Conservation (phyloP, 306 rosid species). For the Boehmeria nivea region DNA sequence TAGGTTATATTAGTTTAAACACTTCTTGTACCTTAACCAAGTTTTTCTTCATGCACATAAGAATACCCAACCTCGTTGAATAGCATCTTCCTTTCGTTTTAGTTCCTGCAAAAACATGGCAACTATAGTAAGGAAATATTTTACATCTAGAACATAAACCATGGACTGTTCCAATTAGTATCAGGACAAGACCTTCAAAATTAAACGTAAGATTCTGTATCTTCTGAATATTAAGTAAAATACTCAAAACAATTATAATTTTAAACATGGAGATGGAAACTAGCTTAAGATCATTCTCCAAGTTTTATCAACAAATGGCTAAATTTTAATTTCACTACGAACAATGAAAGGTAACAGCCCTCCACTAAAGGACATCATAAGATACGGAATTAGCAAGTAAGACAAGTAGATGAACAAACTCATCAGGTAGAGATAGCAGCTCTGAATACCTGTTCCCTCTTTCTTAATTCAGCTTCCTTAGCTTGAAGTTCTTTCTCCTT, state of each 20-base stretch:
- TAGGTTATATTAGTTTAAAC: slow-evolving; percentile 9
- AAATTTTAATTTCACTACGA: neutral
- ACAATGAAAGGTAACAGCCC: neutral
- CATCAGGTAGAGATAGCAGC: slow-evolving; percentile 15
- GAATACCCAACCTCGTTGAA: slow-evolving; percentile 55
- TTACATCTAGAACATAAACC: slow-evolving; percentile 3
- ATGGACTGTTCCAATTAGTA: slow-evolving; percentile 14
- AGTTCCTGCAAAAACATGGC: slow-evolving; percentile 54
- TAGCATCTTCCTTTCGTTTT: slow-evolving; percentile 76
- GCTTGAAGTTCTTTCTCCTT: slow-evolving; percentile 90
- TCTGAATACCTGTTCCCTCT: slow-evolving; percentile 67
- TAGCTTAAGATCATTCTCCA: neutral
- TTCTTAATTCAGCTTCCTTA: slow-evolving; percentile 77
- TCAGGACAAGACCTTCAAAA: slow-evolving; percentile 3
- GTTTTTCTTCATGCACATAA: slow-evolving; percentile 14
- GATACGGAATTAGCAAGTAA: neutral
- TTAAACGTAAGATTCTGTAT: neutral
- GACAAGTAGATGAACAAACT: slow-evolving; percentile 6
- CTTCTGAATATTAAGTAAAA: neutral
- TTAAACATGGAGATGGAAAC: neutral
- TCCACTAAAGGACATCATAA: slow-evolving; percentile 1
- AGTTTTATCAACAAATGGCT: neutral
- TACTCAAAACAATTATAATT: neutral
- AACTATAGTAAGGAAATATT: slow-evolving; percentile 8
- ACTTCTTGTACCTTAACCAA: slow-evolving; percentile 1